Evolutionary conservation across 352 stramenopile species (phyloP).

Genomic region (Pseudoperonospora humuli): DNA sequence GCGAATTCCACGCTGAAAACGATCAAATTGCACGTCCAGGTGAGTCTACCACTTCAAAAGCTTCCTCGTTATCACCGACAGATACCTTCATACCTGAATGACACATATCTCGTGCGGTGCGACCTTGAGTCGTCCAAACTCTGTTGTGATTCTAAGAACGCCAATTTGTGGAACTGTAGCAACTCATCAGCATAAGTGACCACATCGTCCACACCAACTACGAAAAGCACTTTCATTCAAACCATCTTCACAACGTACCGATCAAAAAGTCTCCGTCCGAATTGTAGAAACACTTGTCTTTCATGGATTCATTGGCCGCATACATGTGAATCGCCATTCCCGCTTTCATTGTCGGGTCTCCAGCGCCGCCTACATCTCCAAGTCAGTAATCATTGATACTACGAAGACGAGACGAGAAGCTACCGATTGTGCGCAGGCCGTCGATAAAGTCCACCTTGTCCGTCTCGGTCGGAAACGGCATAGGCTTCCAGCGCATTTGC

Average conservation of each 20-base stretch:
- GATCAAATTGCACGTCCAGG: neutral
- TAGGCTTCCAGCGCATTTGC: slow-evolving; percentile 90
- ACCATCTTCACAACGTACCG: slow-evolving; percentile 21
- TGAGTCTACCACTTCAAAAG: neutral
- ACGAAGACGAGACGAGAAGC: neutral
- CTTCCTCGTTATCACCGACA: neutral
- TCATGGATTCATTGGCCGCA: slow-evolving; percentile 86
- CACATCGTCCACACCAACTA: too few species aligned
- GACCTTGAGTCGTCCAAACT: slow-evolving; percentile 87
- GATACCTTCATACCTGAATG: slow-evolving; percentile 84
- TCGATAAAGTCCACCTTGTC: slow-evolving; percentile 83
- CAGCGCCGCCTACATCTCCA: slow-evolving; percentile 42
- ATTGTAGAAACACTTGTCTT: slow-evolving; percentile 90
- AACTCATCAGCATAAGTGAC: too few species aligned
- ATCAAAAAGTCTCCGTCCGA: slow-evolving; percentile 96
- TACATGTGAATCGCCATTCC: slow-evolving; percentile 94
- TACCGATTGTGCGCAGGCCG: slow-evolving; percentile 77
- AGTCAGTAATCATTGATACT: neutral
- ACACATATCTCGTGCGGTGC: slow-evolving; percentile 91
- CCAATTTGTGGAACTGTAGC: slow-evolving; percentile 85
- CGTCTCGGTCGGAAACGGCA: slow-evolving; percentile 49
- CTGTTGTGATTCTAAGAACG: slow-evolving; percentile 88
- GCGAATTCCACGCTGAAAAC: slow-evolving; percentile 78
- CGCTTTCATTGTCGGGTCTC: slow-evolving; percentile 85
- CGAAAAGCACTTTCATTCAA: too few species aligned